Conservation (phyloP, 768 basidiomycete genomes). For the Agaricus blazei region DNA sequence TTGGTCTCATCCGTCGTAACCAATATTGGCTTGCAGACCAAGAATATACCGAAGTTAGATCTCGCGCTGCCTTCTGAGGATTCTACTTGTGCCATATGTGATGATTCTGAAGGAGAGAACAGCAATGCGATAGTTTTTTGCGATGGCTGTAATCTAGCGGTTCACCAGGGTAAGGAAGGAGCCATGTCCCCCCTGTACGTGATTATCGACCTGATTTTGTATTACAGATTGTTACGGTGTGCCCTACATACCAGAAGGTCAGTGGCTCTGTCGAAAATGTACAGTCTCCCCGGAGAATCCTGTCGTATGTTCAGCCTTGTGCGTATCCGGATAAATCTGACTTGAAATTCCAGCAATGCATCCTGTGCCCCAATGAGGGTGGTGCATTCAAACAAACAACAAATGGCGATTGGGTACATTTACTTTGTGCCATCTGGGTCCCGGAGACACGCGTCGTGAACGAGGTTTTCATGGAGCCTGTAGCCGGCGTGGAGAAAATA, state of each 20-base stretch:
- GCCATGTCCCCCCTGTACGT: neutral
- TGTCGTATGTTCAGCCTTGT: slow-evolving; percentile 56
- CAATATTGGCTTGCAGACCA: slow-evolving; percentile 55
- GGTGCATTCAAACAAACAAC: slow-evolving; percentile 98
- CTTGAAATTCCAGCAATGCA: slow-evolving; percentile 60
- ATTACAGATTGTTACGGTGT: slow-evolving; percentile 96
- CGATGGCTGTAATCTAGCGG: slow-evolving; percentile 97
- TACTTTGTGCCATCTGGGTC: slow-evolving; percentile 96
- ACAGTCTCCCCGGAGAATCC: slow-evolving; percentile 96
- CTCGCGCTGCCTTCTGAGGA: slow-evolving; percentile 90
- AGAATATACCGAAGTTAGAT: slow-evolving; percentile 87
- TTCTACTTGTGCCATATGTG: slow-evolving; percentile 94
- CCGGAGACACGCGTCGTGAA: slow-evolving; percentile 92
- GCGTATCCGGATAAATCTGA: neutral
- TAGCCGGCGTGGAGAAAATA: slow-evolving; percentile 84
- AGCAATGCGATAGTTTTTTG: slow-evolving; percentile 99
- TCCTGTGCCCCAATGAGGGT: slow-evolving; percentile 95
- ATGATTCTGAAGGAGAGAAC: slow-evolving; percentile 98
- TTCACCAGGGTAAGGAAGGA: slow-evolving; percentile 82
- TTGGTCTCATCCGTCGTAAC: neutral
- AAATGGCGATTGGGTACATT: slow-evolving; percentile 90
- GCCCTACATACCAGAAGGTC: slow-evolving; percentile 98
- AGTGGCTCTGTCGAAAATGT: slow-evolving; percentile 98
- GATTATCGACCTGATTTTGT: neutral
- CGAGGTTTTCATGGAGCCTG: slow-evolving; percentile 97